These are phyloP conservation scores for Brasilioporus rufonigricans DNA, from an alignment of 768 basidiomycete species.

Conservation along the genomic window DNA sequence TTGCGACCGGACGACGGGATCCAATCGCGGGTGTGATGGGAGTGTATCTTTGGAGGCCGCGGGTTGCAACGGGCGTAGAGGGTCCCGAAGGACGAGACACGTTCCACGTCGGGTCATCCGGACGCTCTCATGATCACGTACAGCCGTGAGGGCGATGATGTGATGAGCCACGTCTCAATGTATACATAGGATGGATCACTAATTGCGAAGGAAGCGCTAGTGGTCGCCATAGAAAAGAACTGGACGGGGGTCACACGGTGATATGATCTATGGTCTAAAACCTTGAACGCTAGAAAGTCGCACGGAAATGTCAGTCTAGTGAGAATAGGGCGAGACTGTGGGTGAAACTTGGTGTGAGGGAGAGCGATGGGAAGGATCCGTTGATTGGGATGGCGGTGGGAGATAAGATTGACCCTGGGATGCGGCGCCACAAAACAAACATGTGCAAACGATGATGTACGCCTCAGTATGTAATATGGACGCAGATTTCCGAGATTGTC, in stretches of 20 bases:
- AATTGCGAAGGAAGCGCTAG: constrained; percentile 2
- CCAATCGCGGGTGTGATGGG: constrained; percentile 5
- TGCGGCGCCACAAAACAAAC: constrained; percentile 25
- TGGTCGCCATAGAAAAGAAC: constrained; percentile 2
- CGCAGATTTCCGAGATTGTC: constrained; percentile 29
- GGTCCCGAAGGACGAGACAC: constrained; percentile 18
- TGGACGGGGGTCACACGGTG: too few species aligned
- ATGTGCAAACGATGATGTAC: constrained; percentile 17
- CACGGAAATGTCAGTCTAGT: neutral
- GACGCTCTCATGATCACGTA: constrained; percentile 21
- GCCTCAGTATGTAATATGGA: constrained; percentile 27
- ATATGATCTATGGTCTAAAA: constrained; percentile 7
- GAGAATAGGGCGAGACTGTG: neutral
- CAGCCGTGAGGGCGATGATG: constrained; percentile 16
- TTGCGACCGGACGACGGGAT: constrained; percentile 7
- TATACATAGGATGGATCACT: constrained; percentile 2
- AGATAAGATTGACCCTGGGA: constrained; percentile 34
- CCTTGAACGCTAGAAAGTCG: constrained; percentile 9
- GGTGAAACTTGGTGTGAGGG: neutral
- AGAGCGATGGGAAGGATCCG: constrained; percentile 12
- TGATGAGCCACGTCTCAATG: constrained; percentile 8
- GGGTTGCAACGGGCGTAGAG: constrained; percentile 20
- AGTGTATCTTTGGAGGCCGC: constrained; percentile 10
- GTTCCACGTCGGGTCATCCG: constrained; percentile 17
- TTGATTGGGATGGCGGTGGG: constrained; percentile 14